Percentiles rank a stretch among this genome's conserved stretches.
phyloP scores from a whole-genome alignment of 2,329 filamentous ascomycete species.

The Cercospora sp. region DNA sequence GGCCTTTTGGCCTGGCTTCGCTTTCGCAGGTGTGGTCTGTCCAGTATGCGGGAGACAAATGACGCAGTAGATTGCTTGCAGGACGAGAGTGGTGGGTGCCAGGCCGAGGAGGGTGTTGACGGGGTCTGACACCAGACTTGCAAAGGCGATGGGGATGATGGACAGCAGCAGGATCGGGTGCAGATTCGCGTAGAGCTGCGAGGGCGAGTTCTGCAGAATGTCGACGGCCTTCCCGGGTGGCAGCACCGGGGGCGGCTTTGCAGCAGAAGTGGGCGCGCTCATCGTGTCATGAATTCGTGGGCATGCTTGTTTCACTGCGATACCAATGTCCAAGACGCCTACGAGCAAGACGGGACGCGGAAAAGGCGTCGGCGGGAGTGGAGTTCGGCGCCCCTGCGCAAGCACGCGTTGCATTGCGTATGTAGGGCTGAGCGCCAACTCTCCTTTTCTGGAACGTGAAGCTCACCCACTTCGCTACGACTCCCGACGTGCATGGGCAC shows the following conservation, averaged over 20 bases:
- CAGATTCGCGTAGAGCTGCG: constrained; percentile 57
- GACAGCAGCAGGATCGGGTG: constrained; percentile 69
- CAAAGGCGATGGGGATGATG: constrained; percentile 65
- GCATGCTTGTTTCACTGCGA: background rate
- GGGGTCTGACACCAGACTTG: constrained; percentile 68
- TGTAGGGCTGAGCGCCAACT: constrained; percentile 5
- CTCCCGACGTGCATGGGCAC: background rate
- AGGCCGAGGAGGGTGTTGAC: constrained; percentile 62
- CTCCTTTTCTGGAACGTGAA: constrained; percentile 1
- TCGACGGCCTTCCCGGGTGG: constrained; percentile 34
- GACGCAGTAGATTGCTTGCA: constrained; percentile 64
- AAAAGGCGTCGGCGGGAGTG: background rate
- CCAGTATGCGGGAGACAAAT: constrained; percentile 60
- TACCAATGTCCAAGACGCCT: background rate
- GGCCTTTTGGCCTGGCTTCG: constrained; percentile 51
- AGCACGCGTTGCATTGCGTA: constrained; percentile 2
- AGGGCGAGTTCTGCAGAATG: constrained; percentile 33
- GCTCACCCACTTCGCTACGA: background rate
- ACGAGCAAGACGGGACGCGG: background rate
- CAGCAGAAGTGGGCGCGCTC: background rate
- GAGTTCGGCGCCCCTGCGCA: background rate
- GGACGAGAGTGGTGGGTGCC: constrained; percentile 61
- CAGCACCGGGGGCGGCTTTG: constrained; percentile 2
- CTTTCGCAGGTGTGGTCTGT: constrained; percentile 25
- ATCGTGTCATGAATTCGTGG: background rate